Percentiles rank a stretch among this genome's conserved stretches.
Conservation (phyloP, 495 filamentous ascomycete species). For the Massariosphaeria phaeospora region DNA sequence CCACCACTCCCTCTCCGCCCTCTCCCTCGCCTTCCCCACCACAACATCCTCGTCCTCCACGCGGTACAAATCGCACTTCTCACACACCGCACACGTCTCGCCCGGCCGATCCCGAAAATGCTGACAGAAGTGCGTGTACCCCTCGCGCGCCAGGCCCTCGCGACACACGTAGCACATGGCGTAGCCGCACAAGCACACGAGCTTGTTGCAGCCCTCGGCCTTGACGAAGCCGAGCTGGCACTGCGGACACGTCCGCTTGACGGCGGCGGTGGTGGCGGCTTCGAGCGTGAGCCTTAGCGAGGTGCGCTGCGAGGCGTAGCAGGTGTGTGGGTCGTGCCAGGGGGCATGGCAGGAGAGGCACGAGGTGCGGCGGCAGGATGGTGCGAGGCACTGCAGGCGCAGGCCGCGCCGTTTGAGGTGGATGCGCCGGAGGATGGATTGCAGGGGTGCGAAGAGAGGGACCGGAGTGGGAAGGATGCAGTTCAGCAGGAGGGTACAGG, state of each 20-base stretch:
- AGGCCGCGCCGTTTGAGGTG: conserved; percentile 61
- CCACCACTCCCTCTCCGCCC: conserved; percentile 78
- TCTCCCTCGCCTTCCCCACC: conserved; percentile 66
- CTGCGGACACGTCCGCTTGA: conserved; percentile 90
- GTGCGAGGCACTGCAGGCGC: conserved; percentile 67
- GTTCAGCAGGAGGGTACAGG: conserved; percentile 34
- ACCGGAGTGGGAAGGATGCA: conserved; percentile 41
- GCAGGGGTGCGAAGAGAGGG: conserved; percentile 44
- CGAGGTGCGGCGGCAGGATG: conserved; percentile 59
- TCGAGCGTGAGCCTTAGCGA: conserved; percentile 84
- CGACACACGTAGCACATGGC: conserved; percentile 95
- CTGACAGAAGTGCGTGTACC: conserved; percentile 90
- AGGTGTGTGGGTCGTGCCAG: conserved; percentile 65
- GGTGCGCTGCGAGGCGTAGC: conserved; percentile 57
- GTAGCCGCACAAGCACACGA: conserved; percentile 96
- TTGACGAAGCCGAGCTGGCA: conserved; percentile 92
- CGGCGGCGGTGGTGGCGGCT: conserved; percentile 81
- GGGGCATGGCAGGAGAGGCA: conserved; percentile 68
- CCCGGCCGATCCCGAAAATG: conserved; percentile 81
- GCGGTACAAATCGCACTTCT: conserved; percentile 84
- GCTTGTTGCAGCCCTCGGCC: conserved; percentile 86
- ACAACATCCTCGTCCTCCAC: conserved; percentile 78
- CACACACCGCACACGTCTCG: conserved; percentile 68
- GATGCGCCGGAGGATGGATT: conserved; percentile 55
- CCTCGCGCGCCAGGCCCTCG: conserved; percentile 53